Evolutionary conservation across 495 filamentous ascomycete genomes (phyloP).

Genomic region (Aspergillus saccharolyticus): DNA sequence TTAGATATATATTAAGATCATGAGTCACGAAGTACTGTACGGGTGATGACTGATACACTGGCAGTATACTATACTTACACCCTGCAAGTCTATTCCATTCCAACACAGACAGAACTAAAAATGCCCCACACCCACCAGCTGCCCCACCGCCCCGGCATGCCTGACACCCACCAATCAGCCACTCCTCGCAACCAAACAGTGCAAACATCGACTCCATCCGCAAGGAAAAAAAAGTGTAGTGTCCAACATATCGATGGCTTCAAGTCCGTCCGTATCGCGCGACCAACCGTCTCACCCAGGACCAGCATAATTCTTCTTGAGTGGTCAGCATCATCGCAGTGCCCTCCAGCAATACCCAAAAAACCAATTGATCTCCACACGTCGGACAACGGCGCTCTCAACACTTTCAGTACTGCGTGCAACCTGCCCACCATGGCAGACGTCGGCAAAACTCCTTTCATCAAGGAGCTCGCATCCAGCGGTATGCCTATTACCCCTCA

Average conservation of each 20-base stretch:
- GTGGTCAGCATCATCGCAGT: too few species aligned
- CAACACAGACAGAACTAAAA: too few species aligned
- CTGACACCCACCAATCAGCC: not conserved
- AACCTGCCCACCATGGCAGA: conserved; percentile 36
- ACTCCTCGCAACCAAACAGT: conserved; percentile 27
- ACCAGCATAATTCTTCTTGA: too few species aligned
- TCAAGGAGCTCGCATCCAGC: conserved; percentile 72
- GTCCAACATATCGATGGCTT: too few species aligned
- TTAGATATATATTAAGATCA: too few species aligned
- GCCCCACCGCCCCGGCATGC: not conserved
- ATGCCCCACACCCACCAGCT: not conserved
- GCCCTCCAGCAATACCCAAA: too few species aligned
- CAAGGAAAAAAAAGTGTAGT: conserved; percentile 27
- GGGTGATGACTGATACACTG: too few species aligned
- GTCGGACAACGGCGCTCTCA: not conserved
- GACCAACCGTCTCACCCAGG: not conserved
- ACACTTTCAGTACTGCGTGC: too few species aligned
- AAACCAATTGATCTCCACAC: too few species aligned
- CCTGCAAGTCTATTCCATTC: too few species aligned
- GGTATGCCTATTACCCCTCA: conserved; percentile 41
- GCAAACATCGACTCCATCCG: conserved; percentile 25
- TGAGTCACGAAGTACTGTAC: too few species aligned
- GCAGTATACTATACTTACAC: too few species aligned
- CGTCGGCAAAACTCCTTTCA: conserved; percentile 59
- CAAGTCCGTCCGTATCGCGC: not conserved